Conservation (phyloP, 202 grass and related monocot species). For the Schoenoplectus triqueter region DNA sequence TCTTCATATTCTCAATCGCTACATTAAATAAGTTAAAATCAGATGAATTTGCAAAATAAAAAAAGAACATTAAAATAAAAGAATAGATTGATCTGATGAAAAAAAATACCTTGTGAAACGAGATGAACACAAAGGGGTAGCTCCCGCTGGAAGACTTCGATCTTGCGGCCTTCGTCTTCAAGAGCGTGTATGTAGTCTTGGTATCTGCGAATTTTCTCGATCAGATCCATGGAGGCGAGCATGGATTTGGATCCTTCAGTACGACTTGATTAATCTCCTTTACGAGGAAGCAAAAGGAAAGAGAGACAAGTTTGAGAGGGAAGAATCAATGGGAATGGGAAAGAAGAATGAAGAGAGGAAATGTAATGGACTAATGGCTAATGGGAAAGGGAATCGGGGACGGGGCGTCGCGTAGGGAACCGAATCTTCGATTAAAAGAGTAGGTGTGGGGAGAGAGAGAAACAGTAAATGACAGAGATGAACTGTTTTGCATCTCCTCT, state of each 20-base stretch:
- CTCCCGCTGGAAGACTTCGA: constrained; percentile 84
- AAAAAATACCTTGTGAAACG: constrained; percentile 61
- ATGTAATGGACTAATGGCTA: neutral
- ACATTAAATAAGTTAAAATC: neutral
- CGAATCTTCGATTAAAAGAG: constrained; percentile 60
- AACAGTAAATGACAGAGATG: constrained; percentile 38
- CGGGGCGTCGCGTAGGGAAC: constrained; percentile 83
- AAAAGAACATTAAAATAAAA: neutral
- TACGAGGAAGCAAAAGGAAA: neutral
- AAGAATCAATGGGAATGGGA: neutral
- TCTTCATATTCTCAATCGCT: constrained; percentile 74
- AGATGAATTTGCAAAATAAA: neutral
- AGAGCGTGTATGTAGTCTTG: constrained; percentile 68
- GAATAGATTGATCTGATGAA: neutral
- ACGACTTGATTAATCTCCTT: constrained; percentile 51
- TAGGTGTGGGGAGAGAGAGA: neutral
- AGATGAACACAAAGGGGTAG: constrained; percentile 85
- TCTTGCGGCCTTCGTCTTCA: constrained; percentile 80
- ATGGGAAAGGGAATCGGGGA: constrained; percentile 50
- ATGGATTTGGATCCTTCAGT: neutral
- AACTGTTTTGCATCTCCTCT: neutral
- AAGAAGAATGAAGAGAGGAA: neutral
- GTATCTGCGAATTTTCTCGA: constrained; percentile 27
- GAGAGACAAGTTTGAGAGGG: constrained; percentile 13
- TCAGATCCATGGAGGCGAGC: constrained; percentile 33